Base-by-base conservation (phyloP, 1,139 yeast species). In the Lodderomyces margitis region DNA sequence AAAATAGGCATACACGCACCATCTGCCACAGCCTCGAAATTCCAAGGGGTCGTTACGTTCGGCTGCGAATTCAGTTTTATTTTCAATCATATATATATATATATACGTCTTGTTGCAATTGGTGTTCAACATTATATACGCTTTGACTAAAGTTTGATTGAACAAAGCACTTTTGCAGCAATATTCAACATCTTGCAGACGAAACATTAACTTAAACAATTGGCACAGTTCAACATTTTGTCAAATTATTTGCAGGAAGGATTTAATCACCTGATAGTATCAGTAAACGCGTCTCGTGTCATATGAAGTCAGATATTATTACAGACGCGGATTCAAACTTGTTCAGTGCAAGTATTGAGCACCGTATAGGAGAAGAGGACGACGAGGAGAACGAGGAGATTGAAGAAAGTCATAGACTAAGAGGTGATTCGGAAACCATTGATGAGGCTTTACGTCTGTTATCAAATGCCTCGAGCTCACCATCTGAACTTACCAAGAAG, bases 211-310 rank as follows among this genome's bases (percentile, higher is more conserved):
- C 30, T 4, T 15, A 12, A n/a, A n/a, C n/a, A n/a, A n/a, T n/a
- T n/a, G 17, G 11, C 32, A 28, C 10, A 15, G 32, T 28, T 28
- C 32, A 28, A 28, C 32, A 14, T 14, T 28, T 28, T 28, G 32
- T 15, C 19, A 28, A 3, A 3, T 8, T 28, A n/a, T 7, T 11
- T 15, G n/a, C n/a, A n/a, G n/a, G n/a, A n/a, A n/a, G n/a, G n/a
- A n/a, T n/a, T n/a, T n/a, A n/a, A n/a, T n/a, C n/a, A n/a, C n/a
- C n/a, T n/a, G n/a, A n/a, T n/a, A n/a, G n/a, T n/a, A n/a, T n/a
- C n/a, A n/a, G n/a, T n/a, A n/a, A n/a, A n/a, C n/a, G 27, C 30
- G 30, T 25, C 30, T n/a, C 12, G 4, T n/a, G n/a, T n/a, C n/a
- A n/a, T n/a, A n/a, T n/a, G n/a, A n/a, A n/a, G n/a, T n/a, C n/a